These are phyloP conservation scores for Wickerhamiella galacta DNA, from an alignment of 805 yeast genomes.

Conservation along the genomic window DNA sequence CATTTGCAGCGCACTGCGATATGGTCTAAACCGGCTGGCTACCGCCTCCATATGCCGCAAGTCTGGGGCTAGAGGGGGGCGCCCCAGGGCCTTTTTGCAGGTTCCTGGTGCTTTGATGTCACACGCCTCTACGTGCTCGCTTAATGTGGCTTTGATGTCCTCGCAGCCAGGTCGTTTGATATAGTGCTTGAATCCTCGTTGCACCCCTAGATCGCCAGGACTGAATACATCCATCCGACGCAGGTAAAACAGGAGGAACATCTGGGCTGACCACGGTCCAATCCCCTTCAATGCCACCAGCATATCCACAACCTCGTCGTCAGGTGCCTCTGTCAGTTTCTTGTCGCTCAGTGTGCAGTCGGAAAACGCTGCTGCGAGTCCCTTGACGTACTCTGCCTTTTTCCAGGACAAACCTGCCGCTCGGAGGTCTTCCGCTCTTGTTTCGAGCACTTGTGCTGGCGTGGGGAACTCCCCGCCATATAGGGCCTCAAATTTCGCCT, in stretches of 20 bases:
- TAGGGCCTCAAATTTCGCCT: conserved; percentile 27
- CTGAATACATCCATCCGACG: conserved; percentile 56
- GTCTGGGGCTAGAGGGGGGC: conserved; percentile 18
- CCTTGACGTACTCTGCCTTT: conserved; percentile 52
- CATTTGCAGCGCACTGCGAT: conserved; percentile 49
- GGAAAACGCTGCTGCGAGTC: conserved; percentile 29
- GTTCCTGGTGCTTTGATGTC: conserved; percentile 18
- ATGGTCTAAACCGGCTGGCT: conserved; percentile 48
- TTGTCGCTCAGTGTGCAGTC: conserved; percentile 17
- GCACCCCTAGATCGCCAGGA: conserved; percentile 66
- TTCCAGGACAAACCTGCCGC: conserved; percentile 51
- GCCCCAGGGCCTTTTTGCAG: conserved; percentile 24
- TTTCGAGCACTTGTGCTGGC: conserved; percentile 30
- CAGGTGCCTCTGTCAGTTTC: conserved; percentile 11
- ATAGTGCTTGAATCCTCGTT: conserved; percentile 61
- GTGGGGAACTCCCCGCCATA: conserved; percentile 32
- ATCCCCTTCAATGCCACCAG: conserved; percentile 21
- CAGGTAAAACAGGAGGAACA: conserved; percentile 64
- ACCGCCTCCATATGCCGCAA: conserved; percentile 43
- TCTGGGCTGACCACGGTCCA: conserved; percentile 66
- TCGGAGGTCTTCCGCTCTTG: conserved; percentile 34
- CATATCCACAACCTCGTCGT: conserved; percentile 21
- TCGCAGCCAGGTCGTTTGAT: conserved; percentile 32
- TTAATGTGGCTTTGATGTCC: conserved; percentile 1
- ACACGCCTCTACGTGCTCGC: conserved; percentile 1